These are phyloP conservation scores for Lactarius akahatsu DNA, from an alignment of 768 basidiomycete genomes.

Conservation along the genomic window DNA sequence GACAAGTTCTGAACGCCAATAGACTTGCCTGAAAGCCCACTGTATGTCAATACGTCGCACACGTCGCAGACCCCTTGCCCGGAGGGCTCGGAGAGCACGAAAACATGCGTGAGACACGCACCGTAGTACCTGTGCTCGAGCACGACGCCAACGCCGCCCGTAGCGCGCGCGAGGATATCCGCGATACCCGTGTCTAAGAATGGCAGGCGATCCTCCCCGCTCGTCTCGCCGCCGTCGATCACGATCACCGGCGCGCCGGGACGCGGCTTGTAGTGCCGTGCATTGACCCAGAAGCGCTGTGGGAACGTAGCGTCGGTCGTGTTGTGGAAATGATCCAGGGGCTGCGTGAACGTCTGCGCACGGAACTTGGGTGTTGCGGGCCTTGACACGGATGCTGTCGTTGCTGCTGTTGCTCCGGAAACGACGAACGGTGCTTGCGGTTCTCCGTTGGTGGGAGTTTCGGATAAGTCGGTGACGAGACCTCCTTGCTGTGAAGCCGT, in stretches of 20 bases:
- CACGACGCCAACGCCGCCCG: slow-evolving; percentile 86
- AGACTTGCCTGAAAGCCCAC: slow-evolving; percentile 54
- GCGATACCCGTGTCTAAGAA: slow-evolving; percentile 62
- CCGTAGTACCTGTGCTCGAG: slow-evolving; percentile 94
- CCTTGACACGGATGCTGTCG: background rate
- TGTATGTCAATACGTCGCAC: slow-evolving; percentile 26
- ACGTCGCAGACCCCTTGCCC: background rate
- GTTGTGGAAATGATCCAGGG: slow-evolving; percentile 75
- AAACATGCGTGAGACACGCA: slow-evolving; percentile 28
- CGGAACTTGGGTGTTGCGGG: slow-evolving; percentile 38
- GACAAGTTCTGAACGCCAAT: slow-evolving; percentile 74
- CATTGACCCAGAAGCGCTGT: slow-evolving; percentile 93
- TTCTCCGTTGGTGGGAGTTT: background rate
- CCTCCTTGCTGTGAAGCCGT: background rate
- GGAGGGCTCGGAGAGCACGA: background rate
- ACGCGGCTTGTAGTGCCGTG: slow-evolving; percentile 70
- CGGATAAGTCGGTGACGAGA: background rate
- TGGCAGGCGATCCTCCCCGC: slow-evolving; percentile 61
- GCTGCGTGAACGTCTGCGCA: slow-evolving; percentile 76
- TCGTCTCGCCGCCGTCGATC: slow-evolving; percentile 92
- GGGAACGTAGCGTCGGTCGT: slow-evolving; percentile 60
- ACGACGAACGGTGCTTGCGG: slow-evolving; percentile 6
- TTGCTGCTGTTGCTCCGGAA: background rate
- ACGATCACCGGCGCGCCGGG: slow-evolving; percentile 82
- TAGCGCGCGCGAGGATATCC: slow-evolving; percentile 80